Percentiles rank a stretch among this genome's conserved stretches.
These are phyloP conservation scores for Pseudocercospora crystallina DNA, from an alignment of 2,329 filamentous ascomycete genomes.

Conservation along the genomic window DNA sequence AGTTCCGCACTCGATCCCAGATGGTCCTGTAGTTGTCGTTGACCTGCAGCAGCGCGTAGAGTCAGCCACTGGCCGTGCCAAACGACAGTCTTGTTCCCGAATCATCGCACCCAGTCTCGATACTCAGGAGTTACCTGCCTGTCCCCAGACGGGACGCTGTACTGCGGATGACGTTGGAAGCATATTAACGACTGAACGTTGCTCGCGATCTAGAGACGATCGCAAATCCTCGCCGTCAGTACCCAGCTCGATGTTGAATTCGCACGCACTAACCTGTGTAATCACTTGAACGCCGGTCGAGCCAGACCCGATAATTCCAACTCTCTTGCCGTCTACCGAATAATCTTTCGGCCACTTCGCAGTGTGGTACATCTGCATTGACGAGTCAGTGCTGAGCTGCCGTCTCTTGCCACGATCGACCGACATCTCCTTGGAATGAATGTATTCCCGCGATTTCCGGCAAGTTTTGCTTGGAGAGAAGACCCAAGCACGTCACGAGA, in stretches of 20 bases:
- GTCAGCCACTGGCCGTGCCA: too few relatives aligned
- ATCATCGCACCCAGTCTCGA: conserved; percentile 19
- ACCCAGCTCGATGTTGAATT: conserved; percentile 27
- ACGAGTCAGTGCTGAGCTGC: too few relatives aligned
- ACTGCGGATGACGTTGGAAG: conserved; percentile 42
- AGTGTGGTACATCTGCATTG: conserved; percentile 40
- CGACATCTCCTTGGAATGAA: conserved; percentile 38
- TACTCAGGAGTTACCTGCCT: conserved; percentile 29
- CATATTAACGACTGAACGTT: conserved; percentile 31
- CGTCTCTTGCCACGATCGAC: not conserved
- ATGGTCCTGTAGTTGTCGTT: conserved; percentile 37
- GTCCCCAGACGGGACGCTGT: conserved; percentile 37
- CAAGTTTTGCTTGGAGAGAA: conserved; percentile 40
- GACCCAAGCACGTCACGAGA: conserved; percentile 40
- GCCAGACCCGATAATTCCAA: conserved; percentile 45
- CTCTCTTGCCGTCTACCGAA: conserved; percentile 35
- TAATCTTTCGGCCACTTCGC: conserved; percentile 38
- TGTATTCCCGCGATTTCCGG: conserved; percentile 40
- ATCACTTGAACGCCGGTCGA: conserved; percentile 44
- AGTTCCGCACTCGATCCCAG: conserved; percentile 31
- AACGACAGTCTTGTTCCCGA: too few relatives aligned
- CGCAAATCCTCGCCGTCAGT: conserved; percentile 22
- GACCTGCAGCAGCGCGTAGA: conserved; percentile 6
- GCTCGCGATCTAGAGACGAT: conserved; percentile 21
- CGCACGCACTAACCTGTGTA: conserved; percentile 24